phyloP scores from a whole-genome alignment of 208 protist species.

The Leishmania gerbilli region DNA sequence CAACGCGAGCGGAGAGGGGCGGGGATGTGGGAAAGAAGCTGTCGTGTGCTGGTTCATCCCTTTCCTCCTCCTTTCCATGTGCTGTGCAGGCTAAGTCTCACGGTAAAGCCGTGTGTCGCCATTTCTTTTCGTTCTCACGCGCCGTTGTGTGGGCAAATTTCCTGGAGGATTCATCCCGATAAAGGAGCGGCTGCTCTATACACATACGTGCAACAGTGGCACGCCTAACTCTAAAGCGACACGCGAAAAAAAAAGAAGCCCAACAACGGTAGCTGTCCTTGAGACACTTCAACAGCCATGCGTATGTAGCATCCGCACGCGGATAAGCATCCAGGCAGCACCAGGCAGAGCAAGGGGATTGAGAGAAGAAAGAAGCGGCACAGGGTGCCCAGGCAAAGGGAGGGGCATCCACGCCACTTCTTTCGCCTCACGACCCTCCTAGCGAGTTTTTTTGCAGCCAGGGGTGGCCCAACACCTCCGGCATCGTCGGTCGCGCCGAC shows the following conservation, averaged over 20 bases:
- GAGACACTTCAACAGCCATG: not conserved
- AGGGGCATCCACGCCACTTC: not conserved
- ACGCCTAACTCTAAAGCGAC: not conserved
- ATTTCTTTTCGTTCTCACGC: no score
- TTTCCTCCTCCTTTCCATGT: not conserved
- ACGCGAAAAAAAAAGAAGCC: not conserved
- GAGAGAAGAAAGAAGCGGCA: not conserved
- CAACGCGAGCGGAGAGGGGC: not conserved
- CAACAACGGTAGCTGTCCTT: not conserved
- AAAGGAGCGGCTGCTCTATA: not conserved
- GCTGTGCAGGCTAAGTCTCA: not conserved
- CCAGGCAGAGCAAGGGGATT: not conserved
- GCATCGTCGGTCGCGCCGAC: slow-evolving; percentile 49
- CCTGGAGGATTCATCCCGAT: not conserved
- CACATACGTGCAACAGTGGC: not conserved
- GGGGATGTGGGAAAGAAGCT: not conserved
- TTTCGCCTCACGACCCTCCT: not conserved
- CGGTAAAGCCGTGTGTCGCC: not conserved
- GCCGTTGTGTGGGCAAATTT: no score
- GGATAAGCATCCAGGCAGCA: not conserved
- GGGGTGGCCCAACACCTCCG: slow-evolving; percentile 63
- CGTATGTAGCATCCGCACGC: not conserved
- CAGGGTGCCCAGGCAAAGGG: not conserved
- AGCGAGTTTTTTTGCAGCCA: slow-evolving; percentile 43
- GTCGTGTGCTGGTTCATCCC: not conserved